These are phyloP conservation scores for Berberis vulgaris DNA, from an alignment of 164 flowering plant genomes.

Conservation along the genomic window DNA sequence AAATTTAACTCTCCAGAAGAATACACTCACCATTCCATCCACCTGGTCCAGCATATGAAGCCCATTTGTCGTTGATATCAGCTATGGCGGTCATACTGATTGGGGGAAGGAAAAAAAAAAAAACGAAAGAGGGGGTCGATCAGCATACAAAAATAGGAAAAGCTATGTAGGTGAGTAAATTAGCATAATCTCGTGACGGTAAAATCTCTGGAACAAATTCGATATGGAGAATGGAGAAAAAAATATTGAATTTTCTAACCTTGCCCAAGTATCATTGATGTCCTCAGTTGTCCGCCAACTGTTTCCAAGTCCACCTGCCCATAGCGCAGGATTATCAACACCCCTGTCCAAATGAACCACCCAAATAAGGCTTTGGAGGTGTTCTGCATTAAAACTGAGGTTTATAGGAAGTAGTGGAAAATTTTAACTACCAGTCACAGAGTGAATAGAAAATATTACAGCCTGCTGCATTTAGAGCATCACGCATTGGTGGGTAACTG, in stretches of 20 bases:
- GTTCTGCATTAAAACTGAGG: not conserved
- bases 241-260: conserved; percentile 30
- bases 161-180: not conserved
- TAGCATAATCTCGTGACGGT: not conserved
- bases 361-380: not conserved
- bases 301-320: conserved; percentile 84
- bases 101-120: not conserved
- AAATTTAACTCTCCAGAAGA: not conserved
- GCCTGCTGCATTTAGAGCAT: conserved; percentile 74
- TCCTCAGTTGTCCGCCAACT: conserved; percentile 98
- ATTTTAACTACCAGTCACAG: conserved; percentile 79
- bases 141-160: not conserved
- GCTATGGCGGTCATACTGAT: conserved; percentile 83
- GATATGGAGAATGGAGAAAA: not conserved
- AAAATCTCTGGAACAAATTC: no score
- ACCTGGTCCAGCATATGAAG: conserved; percentile 97
- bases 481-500: conserved; percentile 98
- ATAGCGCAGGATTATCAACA: conserved; percentile 79
- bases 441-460: conserved; percentile 77
- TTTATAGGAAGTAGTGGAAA: not conserved
- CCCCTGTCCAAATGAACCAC: conserved; percentile 52
- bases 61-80: conserved; percentile 95
- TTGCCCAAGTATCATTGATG: conserved; percentile 87
- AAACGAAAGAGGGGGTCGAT: not conserved
- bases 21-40: conserved; percentile 90